A percentile compares a stretch with the other conserved stretches of the same genome.
Evolutionary conservation across 331 rosid species (phyloP).

Genomic region (Quercus tomentella): DNA sequence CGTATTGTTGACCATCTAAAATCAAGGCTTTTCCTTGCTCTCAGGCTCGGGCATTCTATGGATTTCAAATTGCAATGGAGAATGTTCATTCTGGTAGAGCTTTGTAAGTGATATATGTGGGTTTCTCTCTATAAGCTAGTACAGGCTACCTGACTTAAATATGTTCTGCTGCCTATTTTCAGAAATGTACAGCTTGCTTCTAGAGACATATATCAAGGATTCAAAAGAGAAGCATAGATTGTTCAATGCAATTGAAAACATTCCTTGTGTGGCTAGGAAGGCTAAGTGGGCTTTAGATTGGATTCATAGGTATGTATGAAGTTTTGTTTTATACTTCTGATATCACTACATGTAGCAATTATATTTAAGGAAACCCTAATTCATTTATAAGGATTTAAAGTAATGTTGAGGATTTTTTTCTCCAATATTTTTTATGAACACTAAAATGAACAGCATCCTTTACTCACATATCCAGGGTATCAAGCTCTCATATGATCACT

Average conservation of each 20-base stretch:
- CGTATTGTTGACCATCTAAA: conserved; percentile 23
- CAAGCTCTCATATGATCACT: neutral
- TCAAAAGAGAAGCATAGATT: conserved; percentile 73
- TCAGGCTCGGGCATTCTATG: conserved; percentile 90
- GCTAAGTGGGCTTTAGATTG: conserved; percentile 88
- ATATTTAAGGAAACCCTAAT: neutral
- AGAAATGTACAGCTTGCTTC: conserved; percentile 93
- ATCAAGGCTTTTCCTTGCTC: conserved; percentile 8
- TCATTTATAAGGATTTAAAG: neutral
- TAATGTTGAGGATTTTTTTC: neutral
- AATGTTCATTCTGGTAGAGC: conserved; percentile 84
- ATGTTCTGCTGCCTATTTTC: conserved; percentile 26
- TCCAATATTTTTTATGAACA: neutral
- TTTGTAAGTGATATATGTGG: conserved; percentile 5
- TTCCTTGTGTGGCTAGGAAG: conserved; percentile 76
- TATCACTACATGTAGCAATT: neutral
- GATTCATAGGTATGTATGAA: conserved; percentile 56
- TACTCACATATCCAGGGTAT: neutral
- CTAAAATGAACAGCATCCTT: neutral
- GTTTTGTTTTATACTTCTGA: neutral
- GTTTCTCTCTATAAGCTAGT: conserved; percentile 4
- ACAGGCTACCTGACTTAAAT: conserved; percentile 16
- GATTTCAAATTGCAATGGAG: conserved; percentile 94
- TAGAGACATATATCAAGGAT: conserved; percentile 87
- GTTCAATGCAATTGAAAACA: conserved; percentile 80